These are phyloP conservation scores for Dujonia santamariae DNA, from an alignment of 1,139 yeast genomes.

Conservation along the genomic window DNA sequence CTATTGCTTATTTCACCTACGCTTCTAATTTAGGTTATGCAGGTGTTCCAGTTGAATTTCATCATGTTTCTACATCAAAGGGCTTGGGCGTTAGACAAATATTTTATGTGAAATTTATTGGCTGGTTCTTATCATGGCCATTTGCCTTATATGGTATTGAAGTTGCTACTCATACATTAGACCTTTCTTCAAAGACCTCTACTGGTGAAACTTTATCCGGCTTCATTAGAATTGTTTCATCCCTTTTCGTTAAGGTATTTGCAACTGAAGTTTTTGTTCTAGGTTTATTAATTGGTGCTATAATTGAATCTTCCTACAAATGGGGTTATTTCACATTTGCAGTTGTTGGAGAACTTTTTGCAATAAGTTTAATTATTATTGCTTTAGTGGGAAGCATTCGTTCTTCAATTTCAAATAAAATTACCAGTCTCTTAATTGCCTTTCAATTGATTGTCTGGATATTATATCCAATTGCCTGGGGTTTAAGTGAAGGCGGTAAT, in stretches of 20 bases:
- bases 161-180: constrained; percentile 39
- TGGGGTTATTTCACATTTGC: constrained; percentile 61
- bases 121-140: constrained; percentile 67
- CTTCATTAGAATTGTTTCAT: constrained; percentile 21
- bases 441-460: constrained; percentile 38
- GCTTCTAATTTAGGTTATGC: constrained; percentile 72
- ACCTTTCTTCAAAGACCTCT: constrained; percentile 14
- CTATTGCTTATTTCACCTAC: constrained; percentile 56
- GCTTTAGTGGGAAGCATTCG: constrained; percentile 14
- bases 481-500: constrained; percentile 66
- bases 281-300: constrained; percentile 51
- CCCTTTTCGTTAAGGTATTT: constrained; percentile 32
- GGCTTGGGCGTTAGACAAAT: constrained; percentile 53
- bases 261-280: constrained; percentile 50
- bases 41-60: constrained; percentile 50
- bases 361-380: constrained; percentile 25
- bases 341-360: constrained; percentile 34
- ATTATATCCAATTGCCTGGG: constrained; percentile 60
- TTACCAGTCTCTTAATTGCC: constrained; percentile 27
- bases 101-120: constrained; percentile 63
- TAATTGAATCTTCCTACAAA: constrained; percentile 56
- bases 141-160: constrained; percentile 47
- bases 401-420: constrained; percentile 12
- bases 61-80: constrained; percentile 41
- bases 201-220: constrained; percentile 20